A percentile compares a stretch with the other conserved stretches of the same genome.
These are phyloP conservation scores for Mortierella sp. DNA, from an alignment of 371 early-diverging fungal genomes.

Conservation along the genomic window DNA sequence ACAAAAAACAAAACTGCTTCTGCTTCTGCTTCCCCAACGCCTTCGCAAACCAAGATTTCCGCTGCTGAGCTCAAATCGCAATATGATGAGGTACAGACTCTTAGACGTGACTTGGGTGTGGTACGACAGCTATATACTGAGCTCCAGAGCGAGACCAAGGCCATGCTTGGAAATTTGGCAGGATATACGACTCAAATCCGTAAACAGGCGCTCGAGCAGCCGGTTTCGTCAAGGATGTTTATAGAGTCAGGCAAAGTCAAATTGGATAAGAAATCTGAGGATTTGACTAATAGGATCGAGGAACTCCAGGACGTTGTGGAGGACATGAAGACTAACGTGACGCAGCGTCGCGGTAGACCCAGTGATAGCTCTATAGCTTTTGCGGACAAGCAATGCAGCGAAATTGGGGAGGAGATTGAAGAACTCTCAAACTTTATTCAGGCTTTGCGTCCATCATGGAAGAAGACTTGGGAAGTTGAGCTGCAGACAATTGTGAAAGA, in stretches of 20 bases:
- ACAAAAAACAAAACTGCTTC: constrained; percentile 26
- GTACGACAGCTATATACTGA: constrained; percentile 73
- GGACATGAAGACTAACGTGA: constrained; percentile 82
- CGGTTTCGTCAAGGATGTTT: constrained; percentile 55
- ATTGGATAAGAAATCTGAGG: constrained; percentile 68
- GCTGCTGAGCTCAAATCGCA: constrained; percentile 57
- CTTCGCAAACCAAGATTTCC: constrained; percentile 51
- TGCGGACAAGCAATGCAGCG: constrained; percentile 63
- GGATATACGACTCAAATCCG: constrained; percentile 61
- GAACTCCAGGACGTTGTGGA: constrained; percentile 79
- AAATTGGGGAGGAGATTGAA: constrained; percentile 61
- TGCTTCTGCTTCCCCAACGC: background rate
- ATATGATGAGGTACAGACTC: constrained; percentile 58
- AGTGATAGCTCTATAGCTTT: constrained; percentile 64
- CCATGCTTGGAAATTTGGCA: constrained; percentile 58
- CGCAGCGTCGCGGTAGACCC: constrained; percentile 77
- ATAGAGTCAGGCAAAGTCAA: constrained; percentile 74
- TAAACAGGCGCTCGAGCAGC: constrained; percentile 46
- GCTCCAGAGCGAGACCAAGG: constrained; percentile 61
- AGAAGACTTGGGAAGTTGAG: constrained; percentile 85
- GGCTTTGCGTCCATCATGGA: constrained; percentile 77
- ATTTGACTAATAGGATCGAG: constrained; percentile 71
- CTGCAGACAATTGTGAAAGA: constrained; percentile 85
- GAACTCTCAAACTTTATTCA: constrained; percentile 67
- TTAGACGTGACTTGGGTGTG: constrained; percentile 69